A percentile compares a stretch with the other conserved stretches of the same genome.
Evolutionary conservation across 2,329 filamentous ascomycete species (phyloP).

Genomic region (Colletotrichum noveboracense): DNA sequence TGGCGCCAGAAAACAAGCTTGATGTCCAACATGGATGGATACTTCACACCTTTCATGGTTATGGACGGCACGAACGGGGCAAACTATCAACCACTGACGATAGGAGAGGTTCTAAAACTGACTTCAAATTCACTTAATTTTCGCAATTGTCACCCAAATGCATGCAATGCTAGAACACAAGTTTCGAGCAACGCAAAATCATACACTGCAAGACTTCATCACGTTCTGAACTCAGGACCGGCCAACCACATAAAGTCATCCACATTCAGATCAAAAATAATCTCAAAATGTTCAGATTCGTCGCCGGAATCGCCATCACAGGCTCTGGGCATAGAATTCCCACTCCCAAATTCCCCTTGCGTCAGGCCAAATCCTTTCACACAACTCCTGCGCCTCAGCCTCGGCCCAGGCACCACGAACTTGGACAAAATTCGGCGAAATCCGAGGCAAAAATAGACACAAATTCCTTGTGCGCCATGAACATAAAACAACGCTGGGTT

Average conservation of each 20-base stretch:
- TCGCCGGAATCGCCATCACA: fast-evolving
- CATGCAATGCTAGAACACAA: too few species aligned
- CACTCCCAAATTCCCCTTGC: fast-evolving
- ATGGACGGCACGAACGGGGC: not conserved
- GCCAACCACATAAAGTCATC: not conserved
- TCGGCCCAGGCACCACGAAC: not conserved
- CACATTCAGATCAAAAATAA: not conserved
- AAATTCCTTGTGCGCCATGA: not conserved
- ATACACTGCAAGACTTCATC: too few species aligned
- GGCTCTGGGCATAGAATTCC: fast-evolving
- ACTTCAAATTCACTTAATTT: too few species aligned
- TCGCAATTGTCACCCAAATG: too few species aligned
- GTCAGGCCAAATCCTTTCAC: fast-evolving
- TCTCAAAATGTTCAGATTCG: fast-evolving
- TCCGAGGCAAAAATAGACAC: fast-evolving
- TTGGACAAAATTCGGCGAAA: fast-evolving
- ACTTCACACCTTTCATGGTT: not conserved
- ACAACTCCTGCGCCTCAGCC: not conserved
- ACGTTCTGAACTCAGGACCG: not conserved
- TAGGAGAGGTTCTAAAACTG: not conserved
- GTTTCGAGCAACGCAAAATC: too few species aligned
- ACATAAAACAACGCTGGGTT: fast-evolving
- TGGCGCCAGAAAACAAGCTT: not conserved
- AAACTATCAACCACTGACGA: fast-evolving
- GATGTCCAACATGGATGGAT: not conserved